Percentiles rank a stretch among this genome's conserved stretches.
phyloP scores from a whole-genome alignment of 2,329 filamentous ascomycete genomes.

The Botryosphaeria dothidea region DNA sequence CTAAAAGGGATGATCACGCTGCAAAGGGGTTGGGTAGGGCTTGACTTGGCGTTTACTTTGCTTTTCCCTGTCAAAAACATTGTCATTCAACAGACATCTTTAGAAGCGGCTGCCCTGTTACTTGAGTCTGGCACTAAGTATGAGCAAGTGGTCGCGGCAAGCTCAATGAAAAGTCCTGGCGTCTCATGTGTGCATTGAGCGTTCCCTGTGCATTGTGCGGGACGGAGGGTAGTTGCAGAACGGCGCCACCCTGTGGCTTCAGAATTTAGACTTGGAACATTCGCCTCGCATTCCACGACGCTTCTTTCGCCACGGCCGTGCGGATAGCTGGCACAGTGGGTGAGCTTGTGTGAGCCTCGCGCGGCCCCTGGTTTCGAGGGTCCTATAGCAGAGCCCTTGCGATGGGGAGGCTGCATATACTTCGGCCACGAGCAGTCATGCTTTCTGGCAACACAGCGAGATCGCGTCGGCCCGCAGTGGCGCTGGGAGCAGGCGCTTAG shows the following conservation, averaged over 20 bases:
- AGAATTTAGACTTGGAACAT: not conserved
- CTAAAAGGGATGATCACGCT: not conserved
- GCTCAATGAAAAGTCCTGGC: not conserved
- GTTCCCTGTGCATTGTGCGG: not conserved
- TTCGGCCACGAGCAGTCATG: not conserved
- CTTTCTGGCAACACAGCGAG: not conserved
- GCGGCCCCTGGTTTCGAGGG: conserved; percentile 3
- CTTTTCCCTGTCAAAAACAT: conserved; percentile 5
- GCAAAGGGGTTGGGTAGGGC: not conserved
- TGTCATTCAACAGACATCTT: conserved; percentile 7
- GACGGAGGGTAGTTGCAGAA: too few species aligned
- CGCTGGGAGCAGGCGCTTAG: not conserved
- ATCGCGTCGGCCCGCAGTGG: conserved; percentile 3
- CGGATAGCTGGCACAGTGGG: not conserved
- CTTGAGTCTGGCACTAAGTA: not conserved
- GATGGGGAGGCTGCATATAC: not conserved
- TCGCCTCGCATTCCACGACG: not conserved
- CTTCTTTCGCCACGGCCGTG: not conserved
- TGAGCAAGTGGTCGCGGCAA: not conserved
- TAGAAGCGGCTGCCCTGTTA: conserved; percentile 1
- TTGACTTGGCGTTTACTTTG: not conserved
- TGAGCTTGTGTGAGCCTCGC: conserved; percentile 2
- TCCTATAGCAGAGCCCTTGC: conserved; percentile 5
- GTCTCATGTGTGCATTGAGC: not conserved
- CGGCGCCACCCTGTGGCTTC: too few species aligned